A percentile compares a stretch with the other conserved stretches of the same genome.
Evolutionary conservation across 257 asterid genomes (phyloP).

Genomic region (Nicotiana sylvestris): DNA sequence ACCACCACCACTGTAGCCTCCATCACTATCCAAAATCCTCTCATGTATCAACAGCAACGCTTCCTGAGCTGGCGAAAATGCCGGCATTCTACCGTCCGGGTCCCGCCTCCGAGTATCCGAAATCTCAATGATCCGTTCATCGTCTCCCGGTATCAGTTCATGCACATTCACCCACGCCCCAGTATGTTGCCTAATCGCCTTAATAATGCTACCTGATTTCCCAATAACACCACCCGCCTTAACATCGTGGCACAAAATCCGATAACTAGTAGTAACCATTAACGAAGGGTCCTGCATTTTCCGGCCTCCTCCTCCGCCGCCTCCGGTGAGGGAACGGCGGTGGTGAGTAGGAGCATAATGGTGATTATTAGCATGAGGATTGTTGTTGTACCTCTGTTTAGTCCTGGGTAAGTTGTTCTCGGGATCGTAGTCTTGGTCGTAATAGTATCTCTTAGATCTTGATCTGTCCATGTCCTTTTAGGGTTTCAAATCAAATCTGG

Average conservation of each 20-base stretch:
- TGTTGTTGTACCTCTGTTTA: conserved; percentile 17
- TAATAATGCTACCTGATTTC: conserved; percentile 81
- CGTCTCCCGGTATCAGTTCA: conserved; percentile 78
- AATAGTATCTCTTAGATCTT: conserved; percentile 75
- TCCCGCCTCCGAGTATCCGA: conserved; percentile 68
- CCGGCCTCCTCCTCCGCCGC: conserved; percentile 45
- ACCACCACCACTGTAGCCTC: conserved; percentile 38
- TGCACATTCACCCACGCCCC: conserved; percentile 97
- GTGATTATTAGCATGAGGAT: conserved; percentile 3
- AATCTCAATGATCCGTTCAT: conserved; percentile 90
- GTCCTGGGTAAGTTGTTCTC: conserved; percentile 49
- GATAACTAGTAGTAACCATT: conserved; percentile 80
- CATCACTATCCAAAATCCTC: conserved; percentile 73
- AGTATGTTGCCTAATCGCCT: conserved; percentile 82
- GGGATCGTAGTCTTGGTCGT: conserved; percentile 72
- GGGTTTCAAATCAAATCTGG: background rate
- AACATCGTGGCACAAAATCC: conserved; percentile 74
- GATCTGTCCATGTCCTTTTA: conserved; percentile 62
- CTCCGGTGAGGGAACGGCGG: conserved; percentile 18
- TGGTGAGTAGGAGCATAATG: conserved; percentile 11
- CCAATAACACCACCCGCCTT: conserved; percentile 97
- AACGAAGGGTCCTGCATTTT: conserved; percentile 48
- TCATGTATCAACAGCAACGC: conserved; percentile 84
- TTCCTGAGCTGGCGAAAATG: conserved; percentile 86
- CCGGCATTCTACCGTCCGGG: conserved; percentile 69